These are phyloP conservation scores for Rugosomyces carneus DNA, from an alignment of 1,284 basidiomycete genomes.

Conservation along the genomic window DNA sequence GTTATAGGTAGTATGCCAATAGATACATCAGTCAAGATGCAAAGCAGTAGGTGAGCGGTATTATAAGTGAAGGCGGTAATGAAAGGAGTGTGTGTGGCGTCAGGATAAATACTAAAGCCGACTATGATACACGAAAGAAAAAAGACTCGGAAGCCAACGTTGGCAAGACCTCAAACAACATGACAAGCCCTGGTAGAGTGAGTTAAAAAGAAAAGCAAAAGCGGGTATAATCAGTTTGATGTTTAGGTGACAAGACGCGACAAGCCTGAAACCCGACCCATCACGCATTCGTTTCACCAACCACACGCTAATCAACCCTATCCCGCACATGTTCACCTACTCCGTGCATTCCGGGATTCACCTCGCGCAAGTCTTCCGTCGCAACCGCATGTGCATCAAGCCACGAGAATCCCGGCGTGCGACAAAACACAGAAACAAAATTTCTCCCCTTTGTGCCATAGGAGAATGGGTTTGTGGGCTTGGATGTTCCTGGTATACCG, in stretches of 20 bases:
- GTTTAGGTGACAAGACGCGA: neutral
- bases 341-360: slow-evolving; percentile 48
- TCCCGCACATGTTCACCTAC: slow-evolving; percentile 7
- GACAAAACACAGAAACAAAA: slow-evolving; percentile 60
- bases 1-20: neutral
- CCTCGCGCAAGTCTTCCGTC: slow-evolving; percentile 60
- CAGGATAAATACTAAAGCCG: no score
- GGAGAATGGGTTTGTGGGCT: slow-evolving; percentile 72
- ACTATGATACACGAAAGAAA: no score
- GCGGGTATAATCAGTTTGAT: no score
- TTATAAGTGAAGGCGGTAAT: neutral
- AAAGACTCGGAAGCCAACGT: no score
- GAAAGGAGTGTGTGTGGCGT: no score
- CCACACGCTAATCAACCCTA: slow-evolving; percentile 1
- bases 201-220: no score
- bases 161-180: no score
- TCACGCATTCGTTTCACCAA: neutral
- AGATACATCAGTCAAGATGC: neutral
- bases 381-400: slow-evolving; percentile 47
- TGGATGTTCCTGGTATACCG: slow-evolving; percentile 41
- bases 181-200: no score
- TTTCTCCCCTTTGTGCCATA: slow-evolving; percentile 70
- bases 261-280: neutral
- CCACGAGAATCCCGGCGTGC: slow-evolving; percentile 69
- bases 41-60: neutral